Evolutionary conservation across 108 stramenopile species (phyloP), one percentile per base, ranked within the genome.

Genomic region (Skeletonema marinoi): DNA sequence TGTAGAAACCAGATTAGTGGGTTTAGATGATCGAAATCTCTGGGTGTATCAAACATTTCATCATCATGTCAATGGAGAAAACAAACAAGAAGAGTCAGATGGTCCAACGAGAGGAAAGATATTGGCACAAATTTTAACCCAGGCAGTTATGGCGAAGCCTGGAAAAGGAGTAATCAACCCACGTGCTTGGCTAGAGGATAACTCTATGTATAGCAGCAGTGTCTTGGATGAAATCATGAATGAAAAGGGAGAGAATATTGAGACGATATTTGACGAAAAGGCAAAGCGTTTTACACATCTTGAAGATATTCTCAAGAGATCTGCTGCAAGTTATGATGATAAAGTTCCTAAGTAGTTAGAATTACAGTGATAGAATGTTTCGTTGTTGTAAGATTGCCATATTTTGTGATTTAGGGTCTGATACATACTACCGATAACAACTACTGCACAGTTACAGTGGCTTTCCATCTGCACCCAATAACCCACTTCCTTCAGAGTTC

Each of bases 31-130:
- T 11, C 35, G 81, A 46, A 74, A 89, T 70, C 46, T 88, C 12
- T 93, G 89, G 89, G 85, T 88, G 50, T 84, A 86, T 65, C 89
- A 90, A 36, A 85, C 83, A 35, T 88, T 90, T 66, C 84, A 85
- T 42, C 65, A 84, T 77, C 74, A 72, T 11, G 62, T 17, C 21
- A 29, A 75, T 32, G 60, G 65, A 56, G 25, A 56, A 25, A 25
- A 25, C 9, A 25, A 56, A 4, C 42, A 51, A 35, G 48, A 65
- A 31, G 29, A 29, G 25, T 7, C 25, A 59, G 41, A 32, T 29
- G 21, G 38, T n/a, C 54, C 10, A 54, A 46, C 66, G 41, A 68
- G 78, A 69, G 73, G 72, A 13, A 80, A 73, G 66, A 39, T 80
- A 9, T 25, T 80, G 33, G 78, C 78, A 13, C 78, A 80, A 50